phyloP scores from a whole-genome alignment of 2,329 filamentous ascomycete genomes.

The Colletotrichum eleusines region DNA sequence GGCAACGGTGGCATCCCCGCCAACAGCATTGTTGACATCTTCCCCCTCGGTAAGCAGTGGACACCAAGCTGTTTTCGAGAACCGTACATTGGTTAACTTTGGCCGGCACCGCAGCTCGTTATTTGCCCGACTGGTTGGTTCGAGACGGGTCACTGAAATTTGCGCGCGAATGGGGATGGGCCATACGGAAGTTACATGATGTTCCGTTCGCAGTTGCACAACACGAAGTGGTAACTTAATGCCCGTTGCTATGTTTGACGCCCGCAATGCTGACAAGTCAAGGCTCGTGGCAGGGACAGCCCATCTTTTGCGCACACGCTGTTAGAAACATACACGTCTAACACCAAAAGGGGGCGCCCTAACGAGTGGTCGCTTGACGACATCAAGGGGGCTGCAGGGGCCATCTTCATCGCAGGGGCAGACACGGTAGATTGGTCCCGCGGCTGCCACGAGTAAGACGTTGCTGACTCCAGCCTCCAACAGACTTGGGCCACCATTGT shows the following conservation, averaged over 20 bases:
- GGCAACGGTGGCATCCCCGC: slow-evolving; percentile 50
- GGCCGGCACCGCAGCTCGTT: slow-evolving; percentile 48
- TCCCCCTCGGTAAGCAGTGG: slow-evolving; percentile 53
- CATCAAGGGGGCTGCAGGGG: slow-evolving; percentile 61
- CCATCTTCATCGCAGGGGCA: slow-evolving; percentile 61
- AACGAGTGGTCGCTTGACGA: slow-evolving; percentile 51
- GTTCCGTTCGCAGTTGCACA: slow-evolving; percentile 49
- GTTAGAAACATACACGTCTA: slow-evolving; percentile 34
- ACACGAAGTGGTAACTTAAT: slow-evolving; percentile 45
- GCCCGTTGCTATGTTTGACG: slow-evolving; percentile 27
- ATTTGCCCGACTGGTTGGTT: slow-evolving; percentile 54
- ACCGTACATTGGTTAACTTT: slow-evolving; percentile 42
- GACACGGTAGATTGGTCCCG: slow-evolving; percentile 53
- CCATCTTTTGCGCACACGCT: slow-evolving; percentile 38
- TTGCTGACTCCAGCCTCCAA: slow-evolving; percentile 52
- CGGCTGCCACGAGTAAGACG: slow-evolving; percentile 9
- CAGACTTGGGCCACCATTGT: slow-evolving; percentile 42
- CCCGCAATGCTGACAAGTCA: slow-evolving; percentile 35
- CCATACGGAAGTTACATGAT: slow-evolving; percentile 50
- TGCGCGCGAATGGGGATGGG: slow-evolving; percentile 51
- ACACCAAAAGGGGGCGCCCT: slow-evolving; percentile 25
- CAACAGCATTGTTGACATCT: slow-evolving; percentile 60
- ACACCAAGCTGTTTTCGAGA: slow-evolving; percentile 36
- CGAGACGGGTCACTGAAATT: slow-evolving; percentile 50
- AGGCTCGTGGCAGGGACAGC: slow-evolving; percentile 39